Base-by-base conservation (phyloP, 78 protist genomes). In the Dictyostelium brefeldianum region DNA sequence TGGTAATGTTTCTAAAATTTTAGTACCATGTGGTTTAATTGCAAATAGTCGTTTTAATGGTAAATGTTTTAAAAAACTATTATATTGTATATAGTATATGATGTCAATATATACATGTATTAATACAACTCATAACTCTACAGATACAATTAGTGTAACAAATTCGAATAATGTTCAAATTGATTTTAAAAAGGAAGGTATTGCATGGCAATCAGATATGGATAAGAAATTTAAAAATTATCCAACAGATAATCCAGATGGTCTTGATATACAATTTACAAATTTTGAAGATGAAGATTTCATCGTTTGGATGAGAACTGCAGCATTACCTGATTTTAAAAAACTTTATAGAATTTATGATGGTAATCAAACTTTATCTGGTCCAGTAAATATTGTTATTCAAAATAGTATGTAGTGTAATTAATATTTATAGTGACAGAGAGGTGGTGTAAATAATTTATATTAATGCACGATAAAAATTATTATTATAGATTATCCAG, bases 291-390 rank as follows among this genome's bases (percentile, higher is more conserved):
- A 97, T 87, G 97, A 94, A 78, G 98, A 96, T 73, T 94, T 97
- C 17, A 96, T 98, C 62, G 99, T 97, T 41, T 98, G 99, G 99
- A 98, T 98, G 99, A 87, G 98, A 53, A 82, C 97, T 25, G 99
- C 99, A 27, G 96, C 91, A 5, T 97, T 99, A 50, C 98, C 99
- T 67, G 80, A 50, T 48, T 99, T 99, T 96, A 90, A 96, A 75
- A 99, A 99, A 92, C 98, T 98, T 0, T 96, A 78, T 31, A 65
- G 98, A 27, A 47, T 8, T 31, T 70, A 97, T 51, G 56, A 51
- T 51, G 56, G 43, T 22, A 7, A 0, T 8, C 79, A 56, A 17
- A 5, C 57, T 5, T 25, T 69, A 47, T 20, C 29, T 31, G 73
- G 15, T 51, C 4, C 56, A 51, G 4, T 51, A 1, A 51, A 12